Conservation (phyloP, 768 basidiomycete genomes). For the Royoungia palumana region DNA sequence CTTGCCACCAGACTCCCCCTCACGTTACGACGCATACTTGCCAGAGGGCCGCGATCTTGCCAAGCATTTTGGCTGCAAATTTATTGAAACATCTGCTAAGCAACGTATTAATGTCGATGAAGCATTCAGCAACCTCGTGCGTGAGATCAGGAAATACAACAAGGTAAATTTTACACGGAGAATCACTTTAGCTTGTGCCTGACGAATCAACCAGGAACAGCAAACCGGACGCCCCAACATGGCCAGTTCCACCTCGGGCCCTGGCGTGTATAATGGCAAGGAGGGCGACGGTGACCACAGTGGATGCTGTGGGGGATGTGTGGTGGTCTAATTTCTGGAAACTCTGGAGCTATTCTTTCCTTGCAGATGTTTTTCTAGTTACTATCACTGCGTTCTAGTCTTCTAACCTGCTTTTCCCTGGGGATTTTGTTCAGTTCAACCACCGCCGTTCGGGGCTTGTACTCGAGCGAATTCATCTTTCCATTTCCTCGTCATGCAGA, state of each 20-base stretch:
- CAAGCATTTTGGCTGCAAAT: conserved; percentile 90
- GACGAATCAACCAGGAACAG: conserved; percentile 51
- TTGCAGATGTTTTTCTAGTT: conserved; percentile 7
- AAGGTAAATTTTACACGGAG: conserved; percentile 50
- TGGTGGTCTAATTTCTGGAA: conserved; percentile 43
- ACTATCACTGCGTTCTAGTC: neutral
- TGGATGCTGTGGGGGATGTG: conserved; percentile 69
- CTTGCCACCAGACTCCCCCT: neutral
- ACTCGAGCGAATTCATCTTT: conserved; percentile 2
- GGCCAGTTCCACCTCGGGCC: conserved; percentile 39
- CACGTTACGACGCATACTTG: neutral
- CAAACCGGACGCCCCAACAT: conserved; percentile 71
- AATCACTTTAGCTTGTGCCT: conserved; percentile 1
- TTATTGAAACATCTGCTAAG: conserved; percentile 95
- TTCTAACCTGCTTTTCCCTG: conserved; percentile 7
- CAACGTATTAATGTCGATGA: conserved; percentile 96
- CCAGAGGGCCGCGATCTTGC: conserved; percentile 97
- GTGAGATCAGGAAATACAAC: conserved; percentile 92
- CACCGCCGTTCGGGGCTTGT: conserved; percentile 5
- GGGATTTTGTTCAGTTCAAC: conserved; percentile 13
- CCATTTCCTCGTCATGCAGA: conserved; percentile 5
- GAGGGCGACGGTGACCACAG: conserved; percentile 51
- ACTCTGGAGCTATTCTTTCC: neutral
- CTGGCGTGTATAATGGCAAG: conserved; percentile 47
- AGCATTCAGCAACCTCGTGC: conserved; percentile 89